Evolutionary conservation across 768 basidiomycete genomes (phyloP).

Genomic region (Leccinum fibrillosum): DNA sequence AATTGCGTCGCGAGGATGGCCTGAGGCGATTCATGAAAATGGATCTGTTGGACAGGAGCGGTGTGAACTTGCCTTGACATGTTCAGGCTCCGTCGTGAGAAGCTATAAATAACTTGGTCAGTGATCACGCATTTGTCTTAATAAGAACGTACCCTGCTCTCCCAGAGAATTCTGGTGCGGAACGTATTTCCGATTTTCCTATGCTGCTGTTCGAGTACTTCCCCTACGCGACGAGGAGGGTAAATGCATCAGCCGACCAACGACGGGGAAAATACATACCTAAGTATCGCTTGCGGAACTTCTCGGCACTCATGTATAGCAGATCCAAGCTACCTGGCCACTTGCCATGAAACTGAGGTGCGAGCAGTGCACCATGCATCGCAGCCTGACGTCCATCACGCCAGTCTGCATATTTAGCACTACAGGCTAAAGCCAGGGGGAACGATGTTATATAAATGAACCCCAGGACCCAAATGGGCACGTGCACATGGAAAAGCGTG

Average conservation of each 20-base stretch:
- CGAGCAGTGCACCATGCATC: slow-evolving; percentile 28
- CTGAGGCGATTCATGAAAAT: slow-evolving; percentile 20
- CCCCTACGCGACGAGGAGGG: slow-evolving; percentile 21
- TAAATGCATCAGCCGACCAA: not conserved
- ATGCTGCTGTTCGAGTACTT: slow-evolving; percentile 22
- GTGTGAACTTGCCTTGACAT: slow-evolving; percentile 37
- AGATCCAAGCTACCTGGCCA: slow-evolving; percentile 38
- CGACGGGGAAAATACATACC: slow-evolving; percentile 18
- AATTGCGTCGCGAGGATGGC: slow-evolving; percentile 46
- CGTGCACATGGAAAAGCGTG: slow-evolving; percentile 3
- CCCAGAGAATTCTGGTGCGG: slow-evolving; percentile 35
- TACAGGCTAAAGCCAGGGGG: slow-evolving; percentile 17
- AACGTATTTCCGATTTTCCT: slow-evolving; percentile 31
- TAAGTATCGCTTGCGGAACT: slow-evolving; percentile 27
- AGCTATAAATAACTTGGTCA: slow-evolving; percentile 27
- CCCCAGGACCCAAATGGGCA: slow-evolving; percentile 16
- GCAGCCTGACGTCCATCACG: slow-evolving; percentile 13
- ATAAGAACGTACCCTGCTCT: slow-evolving; percentile 32
- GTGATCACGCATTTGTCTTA: not conserved
- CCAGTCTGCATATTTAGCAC: slow-evolving; percentile 11
- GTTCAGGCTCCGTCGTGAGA: slow-evolving; percentile 46
- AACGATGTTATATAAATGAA: slow-evolving; percentile 23
- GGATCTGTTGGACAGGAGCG: not conserved
- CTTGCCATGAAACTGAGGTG: slow-evolving; percentile 32
- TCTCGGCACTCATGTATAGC: slow-evolving; percentile 20